Percentiles rank a stretch among this genome's conserved stretches.
Evolutionary conservation across 164 flowering plant genomes (phyloP).

Genomic region (Houttuynia cordata): DNA sequence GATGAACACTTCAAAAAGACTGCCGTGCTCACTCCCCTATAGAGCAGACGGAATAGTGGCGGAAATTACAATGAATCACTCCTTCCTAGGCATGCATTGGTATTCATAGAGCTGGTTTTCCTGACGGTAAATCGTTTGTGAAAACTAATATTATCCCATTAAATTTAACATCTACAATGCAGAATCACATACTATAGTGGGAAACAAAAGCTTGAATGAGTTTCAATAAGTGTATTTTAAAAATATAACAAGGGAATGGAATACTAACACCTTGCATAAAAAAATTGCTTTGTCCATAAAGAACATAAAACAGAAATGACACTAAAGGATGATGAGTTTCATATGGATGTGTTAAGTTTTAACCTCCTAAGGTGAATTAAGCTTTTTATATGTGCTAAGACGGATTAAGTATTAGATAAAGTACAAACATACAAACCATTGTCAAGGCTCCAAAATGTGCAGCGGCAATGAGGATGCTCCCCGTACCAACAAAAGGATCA

Average conservation of each 20-base stretch:
- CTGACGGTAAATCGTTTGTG: not conserved
- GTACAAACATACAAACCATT: conserved; percentile 43
- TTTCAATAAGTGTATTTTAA: not conserved
- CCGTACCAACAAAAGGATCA: conserved; percentile 99
- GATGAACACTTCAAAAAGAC: not conserved
- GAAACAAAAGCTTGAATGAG: not conserved
- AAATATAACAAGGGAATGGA: too few relatives aligned
- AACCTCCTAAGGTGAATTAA: too few relatives aligned
- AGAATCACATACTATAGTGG: too few relatives aligned
- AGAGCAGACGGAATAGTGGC: not conserved
- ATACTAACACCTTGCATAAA: too few relatives aligned
- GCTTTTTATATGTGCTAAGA: too few relatives aligned
- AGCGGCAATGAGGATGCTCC: conserved; percentile 92
- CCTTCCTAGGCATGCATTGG: not conserved
- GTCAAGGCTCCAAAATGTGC: conserved; percentile 98
- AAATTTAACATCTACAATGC: too few relatives aligned
- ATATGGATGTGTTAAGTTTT: too few relatives aligned
- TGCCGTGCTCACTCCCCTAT: not conserved
- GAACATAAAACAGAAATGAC: too few relatives aligned
- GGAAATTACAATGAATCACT: not conserved
- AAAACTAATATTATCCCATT: too few relatives aligned
- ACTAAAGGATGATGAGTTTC: too few relatives aligned
- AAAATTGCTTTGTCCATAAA: too few relatives aligned
- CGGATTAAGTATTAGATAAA: too few relatives aligned
- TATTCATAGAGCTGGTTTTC: not conserved